Evolutionary conservation across 2,329 filamentous ascomycete genomes (phyloP).

Genomic region (Colletotrichum siamense): DNA sequence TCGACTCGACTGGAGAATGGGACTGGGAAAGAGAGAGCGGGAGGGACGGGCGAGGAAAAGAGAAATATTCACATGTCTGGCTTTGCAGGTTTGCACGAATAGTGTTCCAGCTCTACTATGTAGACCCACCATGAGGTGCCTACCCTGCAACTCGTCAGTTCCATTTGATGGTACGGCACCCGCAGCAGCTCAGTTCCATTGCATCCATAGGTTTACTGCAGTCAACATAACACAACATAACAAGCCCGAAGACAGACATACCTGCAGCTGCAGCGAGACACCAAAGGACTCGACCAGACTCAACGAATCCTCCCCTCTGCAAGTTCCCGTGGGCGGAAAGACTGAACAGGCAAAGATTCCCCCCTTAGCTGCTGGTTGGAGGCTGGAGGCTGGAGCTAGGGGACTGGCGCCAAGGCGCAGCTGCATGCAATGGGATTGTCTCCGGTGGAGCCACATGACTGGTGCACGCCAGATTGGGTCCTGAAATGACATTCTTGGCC

Average conservation of each 20-base stretch:
- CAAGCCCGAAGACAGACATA: not conserved
- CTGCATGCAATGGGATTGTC: constrained; percentile 10
- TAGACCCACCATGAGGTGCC: not conserved
- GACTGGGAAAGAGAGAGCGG: not conserved
- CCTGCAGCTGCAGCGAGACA: not conserved
- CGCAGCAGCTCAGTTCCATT: not conserved
- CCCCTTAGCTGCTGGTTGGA: not conserved
- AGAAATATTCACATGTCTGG: constrained; percentile 19
- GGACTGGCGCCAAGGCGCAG: not conserved
- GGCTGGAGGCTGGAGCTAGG: not conserved
- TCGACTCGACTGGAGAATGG: not conserved
- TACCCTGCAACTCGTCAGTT: not conserved
- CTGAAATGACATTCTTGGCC: constrained; percentile 14
- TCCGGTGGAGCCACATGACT: constrained; percentile 23
- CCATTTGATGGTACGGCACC: not conserved
- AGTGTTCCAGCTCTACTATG: not conserved
- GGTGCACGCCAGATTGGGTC: constrained; percentile 7
- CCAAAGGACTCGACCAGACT: not conserved
- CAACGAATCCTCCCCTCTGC: not conserved
- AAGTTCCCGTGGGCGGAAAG: not conserved
- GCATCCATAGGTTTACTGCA: not conserved
- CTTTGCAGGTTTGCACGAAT: not conserved
- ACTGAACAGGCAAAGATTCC: not conserved
- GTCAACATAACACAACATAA: not conserved
- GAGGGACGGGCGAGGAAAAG: not conserved